A percentile compares a stretch with the other conserved stretches of the same genome.
Evolutionary conservation across 192 early-diverging fungal genomes (phyloP).

Genomic region (Gryganskiella cystojenkinii): DNA sequence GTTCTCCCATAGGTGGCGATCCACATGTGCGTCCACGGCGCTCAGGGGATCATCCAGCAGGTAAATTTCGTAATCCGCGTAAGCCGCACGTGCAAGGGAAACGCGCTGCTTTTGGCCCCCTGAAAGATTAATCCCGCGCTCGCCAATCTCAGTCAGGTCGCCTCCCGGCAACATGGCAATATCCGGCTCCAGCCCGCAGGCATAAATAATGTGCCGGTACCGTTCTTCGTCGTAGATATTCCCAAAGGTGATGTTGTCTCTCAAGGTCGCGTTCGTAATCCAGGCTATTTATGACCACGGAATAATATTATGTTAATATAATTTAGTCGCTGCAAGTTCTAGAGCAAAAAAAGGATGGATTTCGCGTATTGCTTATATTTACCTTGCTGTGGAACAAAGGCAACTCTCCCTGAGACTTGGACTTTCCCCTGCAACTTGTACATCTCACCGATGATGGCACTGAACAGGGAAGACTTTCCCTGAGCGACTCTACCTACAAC

Average conservation of each 20-base stretch:
- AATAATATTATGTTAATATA: slow-evolving; percentile 61
- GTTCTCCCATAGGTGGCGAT: slow-evolving; percentile 59
- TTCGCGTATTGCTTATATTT: too few species aligned
- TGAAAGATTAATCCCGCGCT: slow-evolving; percentile 71
- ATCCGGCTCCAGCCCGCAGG: slow-evolving; percentile 79
- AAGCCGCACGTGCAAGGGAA: slow-evolving; percentile 83
- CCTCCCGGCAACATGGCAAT: slow-evolving; percentile 70
- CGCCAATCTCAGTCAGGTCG: slow-evolving; percentile 77
- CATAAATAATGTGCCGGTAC: slow-evolving; percentile 73
- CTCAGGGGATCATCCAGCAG: slow-evolving; percentile 86
- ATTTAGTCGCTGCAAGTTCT: slow-evolving; percentile 61
- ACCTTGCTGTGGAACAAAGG: slow-evolving; percentile 81
- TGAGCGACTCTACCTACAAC: slow-evolving; percentile 64
- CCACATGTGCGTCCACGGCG: slow-evolving; percentile 62
- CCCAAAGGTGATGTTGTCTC: slow-evolving; percentile 94
- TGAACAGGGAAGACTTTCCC: slow-evolving; percentile 64
- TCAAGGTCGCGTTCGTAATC: slow-evolving; percentile 93
- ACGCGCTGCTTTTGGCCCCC: slow-evolving; percentile 84
- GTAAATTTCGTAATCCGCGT: slow-evolving; percentile 74
- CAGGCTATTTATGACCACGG: slow-evolving; percentile 61
- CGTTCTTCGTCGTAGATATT: slow-evolving; percentile 64
- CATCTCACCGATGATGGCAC: slow-evolving; percentile 87
- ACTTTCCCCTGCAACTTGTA: slow-evolving; percentile 71
- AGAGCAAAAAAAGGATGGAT: too few species aligned
- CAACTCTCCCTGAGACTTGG: slow-evolving; percentile 69